Evolutionary conservation across 768 basidiomycete genomes (phyloP), one percentile per base, ranked within the genome.

Genomic region (Tephrocybe sp.): DNA sequence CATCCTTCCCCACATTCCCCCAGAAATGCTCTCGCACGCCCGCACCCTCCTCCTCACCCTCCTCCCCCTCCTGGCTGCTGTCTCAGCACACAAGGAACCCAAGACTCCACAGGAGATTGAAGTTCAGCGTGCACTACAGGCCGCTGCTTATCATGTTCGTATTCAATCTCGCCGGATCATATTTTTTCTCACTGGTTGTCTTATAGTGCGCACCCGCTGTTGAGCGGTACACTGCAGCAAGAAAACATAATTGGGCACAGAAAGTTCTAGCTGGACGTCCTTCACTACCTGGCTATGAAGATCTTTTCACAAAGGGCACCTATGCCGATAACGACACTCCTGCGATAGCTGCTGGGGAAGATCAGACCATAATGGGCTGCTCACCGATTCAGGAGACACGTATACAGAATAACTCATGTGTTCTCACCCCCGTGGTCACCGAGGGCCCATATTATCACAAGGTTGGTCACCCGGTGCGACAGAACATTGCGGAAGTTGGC

Each of bases 381-480:
- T 60, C 73, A 4, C 73, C 75, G 0, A 65, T 76, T n/a, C 64
- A 71, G 30, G 73, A 74, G 2, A 70, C 78, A 2, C 63, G 72
- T 30, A 76, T 78, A 30, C 75, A 76, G 56, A 81, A 79, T 54
- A 79, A 79, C 53, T 73, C 76, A 1, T 81, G 79, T 48, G 76
- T 81, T 4, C 68, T 81, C 0, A 67, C 77, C 4, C 78, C 79
- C 15, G 73, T 76, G 43, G 74, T 75, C 2, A 81, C 78, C 1
- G 77, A 79, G 53, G 79, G 79, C 0, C 79, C 79, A 1, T 81
- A 81, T 56, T 76, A 79, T 54, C 79, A 81, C 45, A 63, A 57
- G 1, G 68, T 66, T 22, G 77, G 74, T 0, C 79, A 79, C 57
- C 74, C 71, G 0, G 71, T 81, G 33, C 67, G 78, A 12, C 77